Conservation (phyloP, 2,329 filamentous ascomycete species). For the Lanzia echinophila region DNA sequence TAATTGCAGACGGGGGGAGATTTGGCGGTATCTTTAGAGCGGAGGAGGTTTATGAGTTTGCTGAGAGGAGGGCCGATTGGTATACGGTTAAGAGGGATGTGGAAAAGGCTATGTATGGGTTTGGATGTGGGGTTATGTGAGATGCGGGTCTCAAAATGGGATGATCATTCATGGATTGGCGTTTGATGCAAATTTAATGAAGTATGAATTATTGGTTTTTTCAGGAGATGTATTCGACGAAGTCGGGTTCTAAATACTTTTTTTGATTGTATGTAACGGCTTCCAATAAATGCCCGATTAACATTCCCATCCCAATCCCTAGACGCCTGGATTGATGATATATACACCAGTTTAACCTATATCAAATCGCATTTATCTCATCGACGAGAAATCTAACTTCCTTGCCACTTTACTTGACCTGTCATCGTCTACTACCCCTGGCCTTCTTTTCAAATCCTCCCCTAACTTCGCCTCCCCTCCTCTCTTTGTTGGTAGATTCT, state of each 20-base stretch:
- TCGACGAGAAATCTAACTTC: slow-evolving; percentile 29
- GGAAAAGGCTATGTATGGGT: slow-evolving; percentile 94
- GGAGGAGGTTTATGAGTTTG: slow-evolving; percentile 97
- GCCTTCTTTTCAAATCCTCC: slow-evolving; percentile 56
- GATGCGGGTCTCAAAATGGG: not conserved
- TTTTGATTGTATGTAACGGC: too few relatives aligned
- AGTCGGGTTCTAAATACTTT: too few relatives aligned
- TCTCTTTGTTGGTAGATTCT: slow-evolving; percentile 72
- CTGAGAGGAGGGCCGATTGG: slow-evolving; percentile 90
- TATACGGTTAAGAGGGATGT: slow-evolving; percentile 82
- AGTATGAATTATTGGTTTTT: not conserved
- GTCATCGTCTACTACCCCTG: slow-evolving; percentile 63
- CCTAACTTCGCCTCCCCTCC: slow-evolving; percentile 70
- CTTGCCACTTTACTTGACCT: slow-evolving; percentile 53
- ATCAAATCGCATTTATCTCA: slow-evolving; percentile 16
- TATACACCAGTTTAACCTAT: not conserved
- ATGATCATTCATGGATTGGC: not conserved
- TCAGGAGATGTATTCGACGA: too few relatives aligned
- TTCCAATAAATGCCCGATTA: not conserved
- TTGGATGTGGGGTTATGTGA: slow-evolving; percentile 62
- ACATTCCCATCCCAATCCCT: not conserved
- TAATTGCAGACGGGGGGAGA: slow-evolving; percentile 85
- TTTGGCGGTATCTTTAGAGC: slow-evolving; percentile 90
- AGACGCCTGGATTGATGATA: slow-evolving; percentile 2
- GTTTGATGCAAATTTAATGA: not conserved